Evolutionary conservation across 768 basidiomycete species (phyloP), one percentile per base, ranked within the genome.

Genomic region (Steccherinum ochraceum): DNA sequence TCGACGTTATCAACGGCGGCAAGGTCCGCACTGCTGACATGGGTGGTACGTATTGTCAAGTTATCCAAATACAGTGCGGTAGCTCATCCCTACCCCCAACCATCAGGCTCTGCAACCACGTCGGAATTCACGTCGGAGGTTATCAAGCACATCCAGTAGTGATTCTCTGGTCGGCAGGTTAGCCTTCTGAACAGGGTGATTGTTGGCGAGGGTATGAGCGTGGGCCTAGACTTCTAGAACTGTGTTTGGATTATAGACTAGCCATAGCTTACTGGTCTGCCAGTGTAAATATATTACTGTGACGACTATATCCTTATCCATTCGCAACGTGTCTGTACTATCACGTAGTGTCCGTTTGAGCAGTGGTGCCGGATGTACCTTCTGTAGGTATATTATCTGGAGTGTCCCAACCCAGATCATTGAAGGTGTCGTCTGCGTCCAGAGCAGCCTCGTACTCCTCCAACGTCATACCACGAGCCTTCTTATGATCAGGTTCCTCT

Each of bases 61-160:
- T 18, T 48, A 5, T 12, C 43, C 18, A 51, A 24, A 10, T 27
- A 20, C 24, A 23, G 5, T 39, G 35, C 35, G n/a, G n/a, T 11
- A 11, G 35, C n/a, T 11, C 35, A 11, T 11, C 46, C 40, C 45
- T 50, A 53, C 49, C 45, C 12, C 20, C 11, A 53, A 35, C 16
- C 16, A 35, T 35, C 30, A 90, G 91, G 93, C 51, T 83, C 86
- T 55, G 81, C 91, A 42, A 89, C 88, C 24, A 99, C 95, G 52
- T 91, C 89, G 24, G 95, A 97, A 62, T 93, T 99, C 73, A 99
- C 96, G 35, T 75, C 84, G 45, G 94, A 89, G 42, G 78, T 99
- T 65, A 93, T 97, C 72, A 80, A 86, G 69, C 85, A 84, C 67
- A 72, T 91, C 60, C 81, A 69, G 51, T 62, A 57, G 50, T 55